Evolutionary conservation across 345 rosid genomes (phyloP).

Genomic region (Leavenworthia alabamica): DNA sequence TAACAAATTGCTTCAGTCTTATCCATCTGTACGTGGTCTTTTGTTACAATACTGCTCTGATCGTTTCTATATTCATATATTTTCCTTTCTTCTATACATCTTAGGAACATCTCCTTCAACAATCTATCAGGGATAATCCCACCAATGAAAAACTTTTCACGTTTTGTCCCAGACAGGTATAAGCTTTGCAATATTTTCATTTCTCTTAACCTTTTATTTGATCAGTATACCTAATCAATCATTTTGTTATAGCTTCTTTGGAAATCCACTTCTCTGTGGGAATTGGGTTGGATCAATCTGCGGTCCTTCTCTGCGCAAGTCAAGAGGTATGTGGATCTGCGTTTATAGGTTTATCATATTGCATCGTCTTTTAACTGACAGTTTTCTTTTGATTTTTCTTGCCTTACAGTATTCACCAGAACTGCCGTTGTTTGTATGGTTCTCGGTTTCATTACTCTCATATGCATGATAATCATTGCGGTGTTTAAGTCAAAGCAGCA

Average conservation of each 20-base stretch:
- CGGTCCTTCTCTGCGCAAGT: conserved; percentile 42
- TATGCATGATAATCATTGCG: conserved; percentile 46
- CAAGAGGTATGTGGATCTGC: conserved; percentile 40
- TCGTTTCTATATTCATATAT: neutral
- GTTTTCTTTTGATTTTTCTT: neutral
- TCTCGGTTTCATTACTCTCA: conserved; percentile 50
- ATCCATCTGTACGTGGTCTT: conserved; percentile 41
- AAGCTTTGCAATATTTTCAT: neutral
- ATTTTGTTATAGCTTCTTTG: conserved; percentile 47
- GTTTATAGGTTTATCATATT: neutral
- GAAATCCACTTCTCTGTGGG: conserved; percentile 75
- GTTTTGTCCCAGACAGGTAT: conserved; percentile 63
- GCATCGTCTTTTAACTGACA: neutral
- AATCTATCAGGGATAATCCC: conserved; percentile 81
- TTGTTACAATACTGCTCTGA: neutral
- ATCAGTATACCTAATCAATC: neutral
- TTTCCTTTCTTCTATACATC: neutral
- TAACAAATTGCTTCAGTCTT: conserved; percentile 78
- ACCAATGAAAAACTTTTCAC: conserved; percentile 51
- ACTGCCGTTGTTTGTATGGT: conserved; percentile 56
- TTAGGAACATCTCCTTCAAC: conserved; percentile 81
- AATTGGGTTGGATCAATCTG: conserved; percentile 82
- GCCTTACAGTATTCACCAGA: conserved; percentile 44
- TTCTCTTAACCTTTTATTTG: neutral
- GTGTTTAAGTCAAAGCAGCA: conserved; percentile 64